Base-by-base conservation (phyloP, 2,329 filamentous ascomycete genomes). In the Macrophomina tecta region DNA sequence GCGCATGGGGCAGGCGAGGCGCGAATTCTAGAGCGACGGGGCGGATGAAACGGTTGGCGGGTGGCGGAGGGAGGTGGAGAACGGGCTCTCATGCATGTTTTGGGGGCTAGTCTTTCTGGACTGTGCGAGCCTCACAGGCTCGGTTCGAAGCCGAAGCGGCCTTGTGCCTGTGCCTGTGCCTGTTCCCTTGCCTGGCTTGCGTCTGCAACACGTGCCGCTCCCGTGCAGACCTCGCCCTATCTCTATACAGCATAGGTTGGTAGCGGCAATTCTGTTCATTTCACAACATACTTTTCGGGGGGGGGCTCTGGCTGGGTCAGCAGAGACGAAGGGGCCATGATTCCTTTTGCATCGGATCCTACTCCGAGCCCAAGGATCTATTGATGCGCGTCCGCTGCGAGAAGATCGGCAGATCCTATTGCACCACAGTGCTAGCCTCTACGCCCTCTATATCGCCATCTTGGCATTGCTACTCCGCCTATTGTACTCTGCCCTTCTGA, bases 1-100 rank as follows among this genome's bases (percentile, higher is more conserved):
- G 42, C 58, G n/a, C 34, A 55, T 38, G 52, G 16, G 52, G 34
- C 4, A 49, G 18, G 52, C 16, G 8, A 36, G 18, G 3, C 23
- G 45, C 32, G 58, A 45, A 38, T 45, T 7, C 58, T 49, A 49
- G 58, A 60, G 52, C 18, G 8, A 14, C 28, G 30, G 49, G 28
- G 30, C 56, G 56, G 56, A 23, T 48, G 58, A 62, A 62, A 62
- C 58, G 58, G 58, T 18, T 23, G 23, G 53, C 38, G 38, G 51
- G 3, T 55, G 48, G 49, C 49, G 30, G 28, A 51, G 32, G 34
- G 34, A 32, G 36, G 38, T 40, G n/a, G 36, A 38, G 53, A 38
- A 16, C 53, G 36, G 53, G 23, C 53, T 36, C 42, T 18, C 14
- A 58, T 14, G 53, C 18, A 45, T 58, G 53, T 30, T 58, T 58